phyloP scores from a whole-genome alignment of 2,329 filamentous ascomycete genomes.

The Colletotrichum sp. region DNA sequence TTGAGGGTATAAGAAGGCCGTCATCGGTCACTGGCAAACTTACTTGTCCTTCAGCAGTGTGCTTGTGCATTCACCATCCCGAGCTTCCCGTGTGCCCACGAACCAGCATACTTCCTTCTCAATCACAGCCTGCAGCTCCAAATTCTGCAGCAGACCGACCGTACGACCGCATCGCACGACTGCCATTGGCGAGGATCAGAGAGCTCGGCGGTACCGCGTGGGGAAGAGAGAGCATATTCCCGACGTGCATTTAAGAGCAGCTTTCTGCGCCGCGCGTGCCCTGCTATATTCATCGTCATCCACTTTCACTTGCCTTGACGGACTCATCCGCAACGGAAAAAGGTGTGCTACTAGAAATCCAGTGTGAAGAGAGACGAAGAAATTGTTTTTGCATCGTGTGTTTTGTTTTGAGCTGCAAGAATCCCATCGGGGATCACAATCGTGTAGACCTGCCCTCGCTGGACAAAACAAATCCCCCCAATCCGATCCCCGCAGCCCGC shows the following conservation, averaged over 20 bases:
- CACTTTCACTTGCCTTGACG: not conserved
- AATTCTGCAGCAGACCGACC: not conserved
- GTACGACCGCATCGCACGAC: not conserved
- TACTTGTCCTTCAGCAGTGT: no score
- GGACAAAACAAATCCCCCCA: not conserved
- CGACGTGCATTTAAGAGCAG: not conserved
- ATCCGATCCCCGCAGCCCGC: conserved; percentile 7
- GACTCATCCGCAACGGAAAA: not conserved
- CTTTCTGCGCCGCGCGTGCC: not conserved
- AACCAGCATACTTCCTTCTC: not conserved
- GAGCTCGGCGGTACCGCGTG: not conserved
- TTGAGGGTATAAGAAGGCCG: not conserved
- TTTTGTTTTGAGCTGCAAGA: accelerated
- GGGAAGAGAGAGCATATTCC: not conserved
- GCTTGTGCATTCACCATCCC: no score
- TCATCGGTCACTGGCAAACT: not conserved
- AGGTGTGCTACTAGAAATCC: not conserved
- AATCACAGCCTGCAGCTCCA: not conserved
- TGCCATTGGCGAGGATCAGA: conserved; percentile 1
- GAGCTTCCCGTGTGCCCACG: not conserved
- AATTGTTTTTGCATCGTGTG: not conserved
- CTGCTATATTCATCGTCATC: not conserved
- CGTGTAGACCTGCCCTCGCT: not conserved
- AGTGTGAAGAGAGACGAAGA: not conserved
- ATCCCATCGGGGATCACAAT: no score